A percentile compares a stretch with the other conserved stretches of the same genome.
These are phyloP conservation scores for Hirsutella thompsonii DNA, from an alignment of 2,329 filamentous ascomycete genomes.

Conservation along the genomic window DNA sequence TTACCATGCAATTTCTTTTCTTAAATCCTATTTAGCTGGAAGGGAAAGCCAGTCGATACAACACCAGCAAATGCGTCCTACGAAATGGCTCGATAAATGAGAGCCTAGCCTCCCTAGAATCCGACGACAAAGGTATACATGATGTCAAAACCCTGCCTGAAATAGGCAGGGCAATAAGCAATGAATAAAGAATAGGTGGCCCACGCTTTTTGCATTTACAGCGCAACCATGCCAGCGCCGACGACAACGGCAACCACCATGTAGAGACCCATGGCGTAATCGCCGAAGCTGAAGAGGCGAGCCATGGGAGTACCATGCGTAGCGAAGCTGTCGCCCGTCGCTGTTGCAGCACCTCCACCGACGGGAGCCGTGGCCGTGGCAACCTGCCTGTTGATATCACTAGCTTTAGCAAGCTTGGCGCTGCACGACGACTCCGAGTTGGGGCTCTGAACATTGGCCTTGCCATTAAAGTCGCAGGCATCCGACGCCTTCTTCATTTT, in stretches of 20 bases:
- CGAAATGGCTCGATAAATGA: no score
- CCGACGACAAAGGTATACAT: not conserved
- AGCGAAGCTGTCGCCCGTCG: constrained; percentile 20
- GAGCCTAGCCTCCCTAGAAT: no score
- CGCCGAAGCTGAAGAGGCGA: constrained; percentile 30
- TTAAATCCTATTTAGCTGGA: no score
- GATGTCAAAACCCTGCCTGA: not conserved
- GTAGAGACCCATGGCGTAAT: constrained; percentile 36
- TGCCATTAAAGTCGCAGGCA: constrained; percentile 60
- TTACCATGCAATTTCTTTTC: no score
- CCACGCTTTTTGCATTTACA: constrained; percentile 24
- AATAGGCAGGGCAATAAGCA: not conserved
- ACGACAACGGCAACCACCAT: constrained; percentile 36
- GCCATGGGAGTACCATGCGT: constrained; percentile 21
- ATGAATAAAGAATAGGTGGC: not conserved
- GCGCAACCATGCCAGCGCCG: constrained; percentile 38
- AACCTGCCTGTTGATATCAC: constrained; percentile 35
- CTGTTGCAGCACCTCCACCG: constrained; percentile 5
- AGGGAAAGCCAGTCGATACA: no score
- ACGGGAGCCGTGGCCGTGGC: constrained; percentile 30
- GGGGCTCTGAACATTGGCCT: constrained; percentile 40
- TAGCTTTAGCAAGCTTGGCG: constrained; percentile 47
- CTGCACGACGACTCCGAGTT: constrained; percentile 40
- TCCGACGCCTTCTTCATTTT: constrained; percentile 31
- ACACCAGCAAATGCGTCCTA: no score